Base-by-base conservation (phyloP, 1,284 basidiomycete species). In the Peniophora sp. region DNA sequence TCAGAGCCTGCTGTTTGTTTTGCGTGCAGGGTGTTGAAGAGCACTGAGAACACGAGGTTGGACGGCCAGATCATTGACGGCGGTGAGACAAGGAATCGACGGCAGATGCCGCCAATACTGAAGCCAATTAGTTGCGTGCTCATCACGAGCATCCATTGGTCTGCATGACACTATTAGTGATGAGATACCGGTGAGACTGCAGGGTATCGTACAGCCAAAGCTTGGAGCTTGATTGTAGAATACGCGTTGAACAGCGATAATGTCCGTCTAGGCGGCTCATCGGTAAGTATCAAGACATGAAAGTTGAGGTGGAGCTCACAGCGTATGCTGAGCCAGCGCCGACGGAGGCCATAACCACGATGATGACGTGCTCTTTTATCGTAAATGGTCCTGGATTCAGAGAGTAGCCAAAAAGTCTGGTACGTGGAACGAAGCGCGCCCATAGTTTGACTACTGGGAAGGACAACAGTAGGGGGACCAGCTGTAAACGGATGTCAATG, bases 21-120 rank as follows among this genome's bases (percentile, higher is more conserved):
- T 0, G 78, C 70, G 60, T 88, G 84, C 3, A 88, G 68, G 2
- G 85, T 87, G 67, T 87, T 88, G 70, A 97, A 86, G 22, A 92
- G 81, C 1, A 92, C 90, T 52, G 90, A 88, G 19, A 76, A 79
- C 17, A 94, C 88, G 23, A 96, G 74, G 57, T 89, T 88, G n/a
- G 74, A 66, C 0, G 92, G 93, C 92, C 93, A 96, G 59, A 96
- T 90, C 89, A 97, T 92, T 0, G 88, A 88, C 0, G 92, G 89
- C 0, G 93, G 94, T 58, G 83, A 79, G 5, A 93, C 89, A 36
- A 93, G 71, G 73, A 91, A 89, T 12, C 84, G 78, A 23, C 84
- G 72, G 50, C 80, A 78, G 50, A 92, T 67, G 14, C 93, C 93
- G 3, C 92, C 89, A 24, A 94, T 79, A 2, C 87, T 85, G 62